Evolutionary conservation across 2,329 filamentous ascomycete genomes (phyloP), one percentile per base, ranked within the genome.

Genomic region (Trichophyton verrucosum): DNA sequence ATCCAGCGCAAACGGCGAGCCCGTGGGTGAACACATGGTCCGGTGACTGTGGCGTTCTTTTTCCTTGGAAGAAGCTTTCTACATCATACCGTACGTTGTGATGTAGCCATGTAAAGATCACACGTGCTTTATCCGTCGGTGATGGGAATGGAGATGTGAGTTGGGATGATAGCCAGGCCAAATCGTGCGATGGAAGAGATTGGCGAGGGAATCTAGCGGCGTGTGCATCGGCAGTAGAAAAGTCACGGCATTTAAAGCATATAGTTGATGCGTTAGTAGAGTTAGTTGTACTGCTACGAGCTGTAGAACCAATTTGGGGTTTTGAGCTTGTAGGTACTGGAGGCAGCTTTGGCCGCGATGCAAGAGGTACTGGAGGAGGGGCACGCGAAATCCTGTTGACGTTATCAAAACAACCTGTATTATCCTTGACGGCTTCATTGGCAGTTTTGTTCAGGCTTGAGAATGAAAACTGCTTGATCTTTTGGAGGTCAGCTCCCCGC

Each of bases 41-140:
- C 0, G 90, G 86, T 0, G 84, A 86, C 47, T 84, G 85, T 6
- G 81, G 78, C 64, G 84, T 80, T 36, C 95, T 77, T 55, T 78
- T 84, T 40, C 85, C 82, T 61, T 80, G 82, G 69, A 95, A 95
- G 76, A 96, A 95, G 24, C 86, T 82, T 27, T 83, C 80, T 0
- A 85, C 84, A 70, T 97, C 89, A 71, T 97, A 99, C 55, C 80
- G 81, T 61, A 99, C 86, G 68, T 97, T 97, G 73, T 97, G 86
- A 74, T 97, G 92, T 46, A 91, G 84, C 94, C 94, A 99, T 0
- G 88, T 89, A 71, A 97, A 97, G 62, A 99, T 89, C 1, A 85
- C 90, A 30, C 94, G 82, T 1, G 94, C 92, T 76, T 96, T 96
- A 73, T 97, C 92, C 0, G 92, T 96, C 1, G 78, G 76, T 0